Percentiles rank a stretch among this genome's conserved stretches.
Conservation (phyloP, 305 asterid species). For the Fraxinus nigra region DNA sequence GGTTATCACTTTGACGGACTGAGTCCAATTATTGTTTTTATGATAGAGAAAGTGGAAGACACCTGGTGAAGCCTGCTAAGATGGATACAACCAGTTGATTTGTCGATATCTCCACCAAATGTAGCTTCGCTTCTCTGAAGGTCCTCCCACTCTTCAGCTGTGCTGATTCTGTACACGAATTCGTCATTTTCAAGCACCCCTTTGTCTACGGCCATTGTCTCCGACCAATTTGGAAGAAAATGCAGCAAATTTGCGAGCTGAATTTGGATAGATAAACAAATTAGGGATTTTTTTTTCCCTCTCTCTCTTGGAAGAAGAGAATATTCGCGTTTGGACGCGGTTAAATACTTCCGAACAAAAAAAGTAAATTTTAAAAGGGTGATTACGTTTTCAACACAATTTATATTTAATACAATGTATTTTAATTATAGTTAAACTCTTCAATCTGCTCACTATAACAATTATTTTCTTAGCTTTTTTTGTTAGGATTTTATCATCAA, state of each 20-base stretch:
- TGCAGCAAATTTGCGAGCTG: neutral
- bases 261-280: neutral
- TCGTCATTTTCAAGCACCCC: slow-evolving; percentile 29
- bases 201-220: slow-evolving; percentile 32
- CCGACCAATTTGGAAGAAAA: neutral
- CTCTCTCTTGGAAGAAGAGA: neutral
- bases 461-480: too few species aligned
- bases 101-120: slow-evolving; percentile 67
- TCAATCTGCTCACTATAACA: too few species aligned
- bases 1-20: neutral
- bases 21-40: neutral
- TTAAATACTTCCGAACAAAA: neutral
- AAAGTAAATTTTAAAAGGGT: too few species aligned
- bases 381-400: neutral
- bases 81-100: slow-evolving; percentile 65
- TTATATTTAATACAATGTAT: too few species aligned
- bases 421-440: too few species aligned
- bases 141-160: slow-evolving; percentile 71
- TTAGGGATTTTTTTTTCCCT: neutral
- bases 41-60: slow-evolving; percentile 1
- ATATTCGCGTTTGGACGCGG: neutral
- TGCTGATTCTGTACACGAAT: slow-evolving; percentile 75
- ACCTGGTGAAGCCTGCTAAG: slow-evolving; percentile 86
- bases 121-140: slow-evolving; percentile 51
- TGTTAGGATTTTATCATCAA: too few species aligned